These are phyloP conservation scores for Phylloboletellus chloephorus DNA, from an alignment of 1,284 basidiomycete genomes.

Conservation along the genomic window DNA sequence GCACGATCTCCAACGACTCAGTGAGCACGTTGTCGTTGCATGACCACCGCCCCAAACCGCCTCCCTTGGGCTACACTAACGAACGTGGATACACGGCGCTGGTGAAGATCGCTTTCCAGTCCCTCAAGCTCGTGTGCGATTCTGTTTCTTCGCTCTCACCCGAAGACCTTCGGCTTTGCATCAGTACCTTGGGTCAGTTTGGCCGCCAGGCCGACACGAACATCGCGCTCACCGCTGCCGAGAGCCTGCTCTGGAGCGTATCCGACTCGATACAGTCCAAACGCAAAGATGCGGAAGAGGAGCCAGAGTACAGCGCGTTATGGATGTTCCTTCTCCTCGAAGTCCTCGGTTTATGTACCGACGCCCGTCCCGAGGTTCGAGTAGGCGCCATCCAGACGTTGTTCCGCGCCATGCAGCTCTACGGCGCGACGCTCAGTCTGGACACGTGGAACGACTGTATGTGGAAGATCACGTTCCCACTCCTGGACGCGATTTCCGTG, in stretches of 20 bases:
- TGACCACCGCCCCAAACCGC: conserved; percentile 41
- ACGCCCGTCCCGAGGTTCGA: conserved; percentile 81
- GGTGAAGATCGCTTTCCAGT: conserved; percentile 90
- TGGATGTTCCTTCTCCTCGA: conserved; percentile 92
- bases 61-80: conserved; percentile 46
- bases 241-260: conserved; percentile 86
- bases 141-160: conserved; percentile 79
- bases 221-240: conserved; percentile 89
- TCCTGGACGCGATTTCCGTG: conserved; percentile 68
- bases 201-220: conserved; percentile 92
- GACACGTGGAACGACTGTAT: conserved; percentile 86
- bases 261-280: conserved; percentile 87
- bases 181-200: conserved; percentile 85
- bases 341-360: conserved; percentile 78
- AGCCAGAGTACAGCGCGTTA: conserved; percentile 69
- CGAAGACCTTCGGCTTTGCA: conserved; percentile 80
- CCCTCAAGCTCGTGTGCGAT: conserved; percentile 91
- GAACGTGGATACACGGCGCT: conserved; percentile 64
- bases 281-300: conserved; percentile 60
- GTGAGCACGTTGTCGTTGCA: conserved; percentile 36
- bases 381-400: conserved; percentile 93
- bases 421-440: conserved; percentile 75
- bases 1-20: conserved; percentile 42
- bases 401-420: conserved; percentile 90
- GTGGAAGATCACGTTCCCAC: conserved; percentile 85